These are phyloP conservation scores for Echium plantagineum DNA, from an alignment of 257 asterid genomes.

Conservation along the genomic window DNA sequence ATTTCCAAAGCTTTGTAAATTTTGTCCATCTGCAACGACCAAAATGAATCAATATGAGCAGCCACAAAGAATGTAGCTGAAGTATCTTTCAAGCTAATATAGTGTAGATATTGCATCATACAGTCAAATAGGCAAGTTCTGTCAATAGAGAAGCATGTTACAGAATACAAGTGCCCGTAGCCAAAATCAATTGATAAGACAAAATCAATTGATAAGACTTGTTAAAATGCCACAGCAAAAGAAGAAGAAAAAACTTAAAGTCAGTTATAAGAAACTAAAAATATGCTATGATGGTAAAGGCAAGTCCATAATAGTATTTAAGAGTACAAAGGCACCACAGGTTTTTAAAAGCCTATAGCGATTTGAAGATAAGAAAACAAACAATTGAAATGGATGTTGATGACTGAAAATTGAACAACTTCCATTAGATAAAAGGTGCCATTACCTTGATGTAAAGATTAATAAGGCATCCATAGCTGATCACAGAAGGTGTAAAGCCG, in stretches of 20 bases:
- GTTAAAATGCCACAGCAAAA: too few relatives aligned
- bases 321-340: too few relatives aligned
- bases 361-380: background rate
- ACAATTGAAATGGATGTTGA: background rate
- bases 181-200: too few relatives aligned
- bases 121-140: too few relatives aligned
- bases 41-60: background rate
- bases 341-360: too few relatives aligned
- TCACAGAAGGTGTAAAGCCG: slow-evolving; percentile 71
- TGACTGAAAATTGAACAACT: slow-evolving; percentile 2
- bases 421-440: background rate
- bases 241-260: too few relatives aligned
- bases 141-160: too few relatives aligned
- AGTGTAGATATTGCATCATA: background rate
- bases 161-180: too few relatives aligned
- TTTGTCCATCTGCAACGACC: slow-evolving; percentile 49
- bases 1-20: slow-evolving; percentile 80
- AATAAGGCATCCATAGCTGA: slow-evolving; percentile 90
- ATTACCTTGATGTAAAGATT: slow-evolving; percentile 83
- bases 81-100: background rate
- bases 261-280: too few relatives aligned
- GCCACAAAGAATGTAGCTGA: background rate
- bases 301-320: too few relatives aligned
- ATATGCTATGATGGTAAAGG: too few relatives aligned
- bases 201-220: too few relatives aligned